These are phyloP conservation scores for Picea glauca DNA, from an alignment of 75 land plant species.

Conservation along the genomic window DNA sequence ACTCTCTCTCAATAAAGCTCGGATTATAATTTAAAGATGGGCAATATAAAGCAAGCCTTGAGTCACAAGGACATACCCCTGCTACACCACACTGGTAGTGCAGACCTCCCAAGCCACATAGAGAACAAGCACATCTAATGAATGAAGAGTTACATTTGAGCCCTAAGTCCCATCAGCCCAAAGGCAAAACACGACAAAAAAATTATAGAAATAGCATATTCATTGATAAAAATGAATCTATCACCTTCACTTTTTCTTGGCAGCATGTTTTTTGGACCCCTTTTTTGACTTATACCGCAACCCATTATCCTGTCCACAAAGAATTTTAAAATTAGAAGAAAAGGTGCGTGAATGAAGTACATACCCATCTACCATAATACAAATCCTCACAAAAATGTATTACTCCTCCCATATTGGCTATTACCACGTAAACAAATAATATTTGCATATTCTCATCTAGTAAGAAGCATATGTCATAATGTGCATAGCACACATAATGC, in stretches of 20 bases:
- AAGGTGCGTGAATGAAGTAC: background rate
- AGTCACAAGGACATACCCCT: too few species aligned
- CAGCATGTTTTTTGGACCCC: background rate
- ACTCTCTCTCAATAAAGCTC: too few species aligned
- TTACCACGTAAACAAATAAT: background rate
- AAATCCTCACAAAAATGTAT: background rate
- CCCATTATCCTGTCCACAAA: background rate
- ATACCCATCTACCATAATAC: background rate
- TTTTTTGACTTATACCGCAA: background rate
- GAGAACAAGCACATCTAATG: too few species aligned
- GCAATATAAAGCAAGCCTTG: too few species aligned
- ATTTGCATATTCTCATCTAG: background rate
- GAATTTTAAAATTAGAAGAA: background rate
- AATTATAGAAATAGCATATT: too few species aligned
- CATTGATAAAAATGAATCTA: background rate
- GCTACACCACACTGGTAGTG: too few species aligned
- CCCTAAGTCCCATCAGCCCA: too few species aligned
- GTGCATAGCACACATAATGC: background rate
- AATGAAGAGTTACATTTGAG: too few species aligned
- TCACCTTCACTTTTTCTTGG: slow-evolving; percentile 4
- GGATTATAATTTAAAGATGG: too few species aligned
- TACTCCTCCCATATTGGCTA: background rate
- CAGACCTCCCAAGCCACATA: too few species aligned
- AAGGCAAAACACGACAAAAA: too few species aligned
- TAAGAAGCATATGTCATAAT: background rate